Percentiles rank a stretch among this genome's conserved stretches.
Evolutionary conservation across 345 rosid genomes (phyloP).

Genomic region (Dipteronia sinensis): DNA sequence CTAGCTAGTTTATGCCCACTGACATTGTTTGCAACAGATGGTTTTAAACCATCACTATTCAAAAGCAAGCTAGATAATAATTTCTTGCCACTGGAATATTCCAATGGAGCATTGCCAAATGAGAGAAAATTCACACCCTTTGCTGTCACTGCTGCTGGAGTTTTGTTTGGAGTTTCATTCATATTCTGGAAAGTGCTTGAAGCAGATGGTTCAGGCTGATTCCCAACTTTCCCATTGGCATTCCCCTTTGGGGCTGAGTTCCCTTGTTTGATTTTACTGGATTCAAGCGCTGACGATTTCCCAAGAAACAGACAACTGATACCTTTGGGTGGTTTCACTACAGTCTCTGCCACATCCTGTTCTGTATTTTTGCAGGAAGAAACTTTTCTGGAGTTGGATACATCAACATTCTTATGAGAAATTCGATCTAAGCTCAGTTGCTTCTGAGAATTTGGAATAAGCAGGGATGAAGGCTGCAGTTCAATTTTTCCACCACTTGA

Average conservation of each 20-base stretch:
- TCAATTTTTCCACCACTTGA: conserved; percentile 26
- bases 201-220: conserved; percentile 30
- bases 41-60: conserved; percentile 18
- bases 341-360: conserved; percentile 20
- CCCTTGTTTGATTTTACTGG: conserved; percentile 17
- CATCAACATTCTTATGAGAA: conserved; percentile 17
- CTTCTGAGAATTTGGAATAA: conserved; percentile 29
- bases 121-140: conserved; percentile 60
- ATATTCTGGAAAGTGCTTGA: conserved; percentile 20
- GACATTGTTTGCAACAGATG: conserved; percentile 15
- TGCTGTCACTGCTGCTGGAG: conserved; percentile 22
- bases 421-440: conserved; percentile 25
- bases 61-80: conserved; percentile 15
- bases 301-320: conserved; percentile 43
- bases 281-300: conserved; percentile 26
- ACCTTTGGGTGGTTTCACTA: conserved; percentile 41
- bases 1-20: conserved; percentile 14
- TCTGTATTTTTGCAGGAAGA: conserved; percentile 23
- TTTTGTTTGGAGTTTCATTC: conserved; percentile 28
- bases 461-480: conserved; percentile 26
- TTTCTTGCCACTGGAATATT: conserved; percentile 27
- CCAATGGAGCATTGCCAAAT: conserved; percentile 46
- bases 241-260: conserved; percentile 29
- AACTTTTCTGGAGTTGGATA: conserved; percentile 15
- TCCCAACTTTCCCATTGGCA: conserved; percentile 15